phyloP scores from a whole-genome alignment of 2,329 filamentous ascomycete genomes.

The Aurifilum marmelostoma region DNA sequence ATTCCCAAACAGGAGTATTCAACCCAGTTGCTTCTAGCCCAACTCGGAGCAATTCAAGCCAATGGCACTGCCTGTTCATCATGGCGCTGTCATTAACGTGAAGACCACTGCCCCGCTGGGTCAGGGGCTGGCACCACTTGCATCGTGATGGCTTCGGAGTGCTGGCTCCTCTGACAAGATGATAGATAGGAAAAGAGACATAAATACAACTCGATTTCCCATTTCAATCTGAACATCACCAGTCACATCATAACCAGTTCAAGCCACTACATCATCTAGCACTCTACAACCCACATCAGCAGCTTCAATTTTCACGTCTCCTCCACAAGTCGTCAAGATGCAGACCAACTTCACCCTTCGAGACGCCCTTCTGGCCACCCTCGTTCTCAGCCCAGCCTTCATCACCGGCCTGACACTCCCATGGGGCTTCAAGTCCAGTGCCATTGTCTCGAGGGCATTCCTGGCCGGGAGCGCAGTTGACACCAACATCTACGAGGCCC shows the following conservation, averaged over 20 bases:
- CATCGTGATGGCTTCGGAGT: slow-evolving; percentile 7
- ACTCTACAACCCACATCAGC: neutral
- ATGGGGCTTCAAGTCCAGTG: slow-evolving; percentile 7
- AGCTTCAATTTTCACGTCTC: neutral
- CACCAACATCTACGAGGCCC: neutral
- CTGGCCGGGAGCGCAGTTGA: neutral
- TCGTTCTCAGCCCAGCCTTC: slow-evolving; percentile 21
- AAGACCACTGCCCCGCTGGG: neutral
- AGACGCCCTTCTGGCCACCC: slow-evolving; percentile 19
- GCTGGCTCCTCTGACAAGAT: neutral
- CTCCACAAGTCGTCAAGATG: slow-evolving; percentile 12
- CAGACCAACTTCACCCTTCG: slow-evolving; percentile 16
- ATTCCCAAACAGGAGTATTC: neutral
- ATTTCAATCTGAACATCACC: neutral
- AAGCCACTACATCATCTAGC: neutral
- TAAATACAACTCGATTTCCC: slow-evolving; percentile 1
- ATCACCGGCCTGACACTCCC: slow-evolving; percentile 20
- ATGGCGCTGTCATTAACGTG: neutral
- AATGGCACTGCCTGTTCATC: neutral
- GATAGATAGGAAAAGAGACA: neutral
- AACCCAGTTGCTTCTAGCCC: neutral
- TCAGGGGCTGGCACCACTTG: neutral
- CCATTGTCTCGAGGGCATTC: neutral
- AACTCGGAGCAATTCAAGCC: neutral
- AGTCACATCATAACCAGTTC: neutral